A percentile compares a stretch with the other conserved stretches of the same genome.
These are phyloP conservation scores for Fraxinus xanthoxyloides DNA, from an alignment of 305 asterid species.

Conservation along the genomic window DNA sequence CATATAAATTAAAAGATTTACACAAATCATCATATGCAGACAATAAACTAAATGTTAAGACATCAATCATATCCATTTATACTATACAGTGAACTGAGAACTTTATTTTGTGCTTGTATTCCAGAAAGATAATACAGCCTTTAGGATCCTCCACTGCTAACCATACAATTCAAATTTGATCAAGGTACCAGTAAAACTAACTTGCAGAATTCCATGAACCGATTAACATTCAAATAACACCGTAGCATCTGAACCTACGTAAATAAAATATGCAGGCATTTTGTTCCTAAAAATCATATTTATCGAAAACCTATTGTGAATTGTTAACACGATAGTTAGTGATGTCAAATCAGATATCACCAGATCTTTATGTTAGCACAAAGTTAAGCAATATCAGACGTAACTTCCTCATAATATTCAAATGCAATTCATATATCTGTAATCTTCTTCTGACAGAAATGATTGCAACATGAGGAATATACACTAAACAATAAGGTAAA, in stretches of 20 bases:
- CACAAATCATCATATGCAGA: constrained; percentile 10
- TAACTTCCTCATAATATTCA: constrained; percentile 14
- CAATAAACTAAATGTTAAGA: not conserved
- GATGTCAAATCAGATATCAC: not conserved
- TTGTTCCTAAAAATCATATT: not conserved
- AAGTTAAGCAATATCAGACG: not conserved
- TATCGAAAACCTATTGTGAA: not conserved
- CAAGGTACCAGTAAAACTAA: constrained; percentile 4
- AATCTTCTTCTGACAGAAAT: constrained; percentile 9
- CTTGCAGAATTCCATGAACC: constrained; percentile 1
- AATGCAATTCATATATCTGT: constrained; percentile 14
- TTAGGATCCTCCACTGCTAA: not conserved
- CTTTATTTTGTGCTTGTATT: constrained; percentile 13
- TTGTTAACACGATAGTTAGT: constrained; percentile 11
- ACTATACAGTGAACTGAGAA: constrained; percentile 5
- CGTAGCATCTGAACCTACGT: constrained; percentile 5
- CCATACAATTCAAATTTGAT: not conserved
- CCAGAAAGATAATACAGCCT: not conserved
- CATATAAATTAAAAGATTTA: constrained; percentile 10
- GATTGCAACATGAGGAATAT: not conserved
- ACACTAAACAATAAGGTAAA: not conserved
- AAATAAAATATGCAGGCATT: constrained; percentile 12
- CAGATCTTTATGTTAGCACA: not conserved
- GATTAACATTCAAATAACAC: not conserved
- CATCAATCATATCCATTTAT: constrained; percentile 12